These are phyloP conservation scores for Aspergillus conjunctus DNA, from an alignment of 495 filamentous ascomycete species.

Conservation along the genomic window DNA sequence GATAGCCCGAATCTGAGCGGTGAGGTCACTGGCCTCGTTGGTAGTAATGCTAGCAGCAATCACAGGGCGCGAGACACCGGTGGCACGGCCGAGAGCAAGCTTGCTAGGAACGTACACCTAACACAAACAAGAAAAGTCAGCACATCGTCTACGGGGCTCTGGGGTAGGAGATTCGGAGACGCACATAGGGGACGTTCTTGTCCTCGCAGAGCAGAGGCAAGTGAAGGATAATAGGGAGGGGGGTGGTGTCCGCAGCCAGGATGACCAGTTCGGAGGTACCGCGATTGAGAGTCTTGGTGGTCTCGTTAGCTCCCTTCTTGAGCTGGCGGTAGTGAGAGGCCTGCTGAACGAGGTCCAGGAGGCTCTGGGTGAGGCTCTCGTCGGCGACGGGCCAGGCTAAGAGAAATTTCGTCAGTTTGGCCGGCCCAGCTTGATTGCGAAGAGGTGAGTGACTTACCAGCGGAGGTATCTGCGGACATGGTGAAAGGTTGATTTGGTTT, in stretches of 20 bases:
- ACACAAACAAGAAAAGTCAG: too few relatives aligned
- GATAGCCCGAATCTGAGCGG: constrained; percentile 77
- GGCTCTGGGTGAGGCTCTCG: constrained; percentile 70
- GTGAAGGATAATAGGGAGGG: constrained; percentile 89
- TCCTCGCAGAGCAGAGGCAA: constrained; percentile 85
- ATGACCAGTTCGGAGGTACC: constrained; percentile 88
- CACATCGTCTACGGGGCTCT: too few relatives aligned
- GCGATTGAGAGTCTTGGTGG: constrained; percentile 86
- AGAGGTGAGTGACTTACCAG: constrained; percentile 32
- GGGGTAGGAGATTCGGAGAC: too few relatives aligned
- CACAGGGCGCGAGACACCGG: constrained; percentile 80
- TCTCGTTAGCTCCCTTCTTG: constrained; percentile 77
- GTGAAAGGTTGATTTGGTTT: constrained; percentile 15
- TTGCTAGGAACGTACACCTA: constrained; percentile 58
- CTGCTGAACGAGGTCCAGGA: constrained; percentile 88
- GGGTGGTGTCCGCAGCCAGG: constrained; percentile 82
- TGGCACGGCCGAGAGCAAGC: constrained; percentile 73
- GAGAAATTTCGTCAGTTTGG: constrained; percentile 24
- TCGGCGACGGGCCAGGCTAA: constrained; percentile 91
- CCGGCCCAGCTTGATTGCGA: background rate
- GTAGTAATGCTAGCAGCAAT: constrained; percentile 87
- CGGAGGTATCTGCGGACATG: constrained; percentile 46
- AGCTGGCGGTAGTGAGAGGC: constrained; percentile 80
- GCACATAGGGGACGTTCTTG: constrained; percentile 70
- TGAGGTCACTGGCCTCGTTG: constrained; percentile 89